A percentile compares a stretch with the other conserved stretches of the same genome.
Conservation (phyloP, 345 rosid genomes). For the Corchorus olitorius region DNA sequence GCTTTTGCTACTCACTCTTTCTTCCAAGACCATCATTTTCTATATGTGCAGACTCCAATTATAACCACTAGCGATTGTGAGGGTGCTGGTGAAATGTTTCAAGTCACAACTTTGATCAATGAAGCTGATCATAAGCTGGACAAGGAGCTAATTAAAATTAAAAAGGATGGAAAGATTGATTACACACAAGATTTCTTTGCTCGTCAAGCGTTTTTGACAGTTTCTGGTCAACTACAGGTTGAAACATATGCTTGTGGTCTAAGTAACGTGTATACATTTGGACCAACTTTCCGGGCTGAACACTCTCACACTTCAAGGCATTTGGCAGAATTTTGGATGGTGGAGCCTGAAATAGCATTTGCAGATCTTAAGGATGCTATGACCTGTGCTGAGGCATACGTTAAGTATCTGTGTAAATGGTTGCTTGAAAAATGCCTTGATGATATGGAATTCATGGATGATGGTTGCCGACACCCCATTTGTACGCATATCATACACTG, state of each 20-base stretch:
- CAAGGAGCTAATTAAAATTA: constrained; percentile 66
- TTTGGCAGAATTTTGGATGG: constrained; percentile 99
- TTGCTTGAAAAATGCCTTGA: constrained; percentile 77
- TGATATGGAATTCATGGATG: constrained; percentile 91
- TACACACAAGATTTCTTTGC: constrained; percentile 73
- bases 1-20: constrained; percentile 88
- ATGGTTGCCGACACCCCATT: constrained; percentile 90
- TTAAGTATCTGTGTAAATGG: constrained; percentile 82
- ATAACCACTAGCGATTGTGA: constrained; percentile 93
- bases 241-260: constrained; percentile 90
- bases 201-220: constrained; percentile 94
- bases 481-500: constrained; percentile 75
- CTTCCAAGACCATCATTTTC: constrained; percentile 74
- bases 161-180: constrained; percentile 80
- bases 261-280: constrained; percentile 82
- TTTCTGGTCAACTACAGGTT: constrained; percentile 93
- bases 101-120: constrained; percentile 79
- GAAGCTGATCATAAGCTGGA: constrained; percentile 68
- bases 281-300: constrained; percentile 97
- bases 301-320: constrained; percentile 95
- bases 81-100: constrained; percentile 99
- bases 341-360: constrained; percentile 92
- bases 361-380: constrained; percentile 92
- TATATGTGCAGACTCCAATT: constrained; percentile 84
- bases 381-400: constrained; percentile 98